Evolutionary conservation across 345 rosid species (phyloP).

Genomic region (Sonneratia caseolaris): DNA sequence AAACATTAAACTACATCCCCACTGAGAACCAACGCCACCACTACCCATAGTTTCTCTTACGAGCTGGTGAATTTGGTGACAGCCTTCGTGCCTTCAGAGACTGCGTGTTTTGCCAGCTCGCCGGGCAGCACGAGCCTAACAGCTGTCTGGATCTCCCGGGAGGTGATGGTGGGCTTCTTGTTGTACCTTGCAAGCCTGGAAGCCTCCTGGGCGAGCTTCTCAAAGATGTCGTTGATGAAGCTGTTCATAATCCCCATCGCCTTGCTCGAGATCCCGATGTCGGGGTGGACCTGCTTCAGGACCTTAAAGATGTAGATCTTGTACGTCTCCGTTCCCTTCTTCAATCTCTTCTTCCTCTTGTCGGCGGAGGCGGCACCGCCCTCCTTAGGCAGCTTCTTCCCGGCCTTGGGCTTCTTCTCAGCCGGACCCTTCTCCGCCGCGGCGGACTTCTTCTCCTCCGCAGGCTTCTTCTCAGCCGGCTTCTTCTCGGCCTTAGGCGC

Average conservation of each 20-base stretch:
- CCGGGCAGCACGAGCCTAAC: slow-evolving; percentile 64
- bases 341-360: slow-evolving; percentile 50
- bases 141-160: slow-evolving; percentile 70
- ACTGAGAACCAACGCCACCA: too few relatives aligned
- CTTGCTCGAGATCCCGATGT: slow-evolving; percentile 26
- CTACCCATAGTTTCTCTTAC: neutral
- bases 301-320: slow-evolving; percentile 64
- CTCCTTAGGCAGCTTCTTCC: slow-evolving; percentile 70
- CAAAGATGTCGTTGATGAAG: slow-evolving; percentile 59
- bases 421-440: slow-evolving; percentile 63
- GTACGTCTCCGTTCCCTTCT: slow-evolving; percentile 67
- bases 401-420: slow-evolving; percentile 76
- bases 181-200: slow-evolving; percentile 72
- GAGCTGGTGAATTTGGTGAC: slow-evolving; percentile 70
- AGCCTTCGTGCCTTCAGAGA: slow-evolving; percentile 74
- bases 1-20: too few relatives aligned
- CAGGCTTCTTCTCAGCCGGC: slow-evolving; percentile 45
- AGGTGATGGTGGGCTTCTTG: slow-evolving; percentile 69
- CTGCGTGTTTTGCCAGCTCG: slow-evolving; percentile 74
- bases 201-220: slow-evolving; percentile 44
- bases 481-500: slow-evolving; percentile 66
- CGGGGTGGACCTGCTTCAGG: slow-evolving; percentile 17
- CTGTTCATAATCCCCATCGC: slow-evolving; percentile 78
- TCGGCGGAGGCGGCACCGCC: slow-evolving; percentile 32
- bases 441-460: slow-evolving; percentile 42